phyloP scores from a whole-genome alignment of 208 protist species.

The Sergeia podlipaevii region DNA sequence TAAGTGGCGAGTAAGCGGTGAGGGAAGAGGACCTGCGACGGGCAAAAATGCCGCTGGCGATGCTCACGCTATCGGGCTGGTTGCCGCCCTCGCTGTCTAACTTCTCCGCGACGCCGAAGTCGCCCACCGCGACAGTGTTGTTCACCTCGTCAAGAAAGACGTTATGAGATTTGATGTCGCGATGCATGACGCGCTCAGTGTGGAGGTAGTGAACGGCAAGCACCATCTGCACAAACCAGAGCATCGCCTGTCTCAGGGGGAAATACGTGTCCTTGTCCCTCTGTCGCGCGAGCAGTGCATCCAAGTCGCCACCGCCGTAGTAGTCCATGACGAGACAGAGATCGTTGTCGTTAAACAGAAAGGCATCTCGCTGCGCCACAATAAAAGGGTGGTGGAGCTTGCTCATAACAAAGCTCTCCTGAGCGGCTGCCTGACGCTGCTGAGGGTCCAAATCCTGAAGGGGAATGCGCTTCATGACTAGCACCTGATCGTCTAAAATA shows the following conservation, averaged over 20 bases:
- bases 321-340: slow-evolving; percentile 91
- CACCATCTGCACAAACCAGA: slow-evolving; percentile 81
- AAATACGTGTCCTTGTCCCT: slow-evolving; percentile 70
- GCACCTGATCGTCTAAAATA: slow-evolving; percentile 42
- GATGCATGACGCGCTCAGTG: slow-evolving; percentile 66
- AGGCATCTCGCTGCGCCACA: slow-evolving; percentile 69
- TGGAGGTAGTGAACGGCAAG: slow-evolving; percentile 86
- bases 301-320: slow-evolving; percentile 88
- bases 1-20: too few species aligned
- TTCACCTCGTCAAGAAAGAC: slow-evolving; percentile 69
- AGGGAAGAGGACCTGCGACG: too few species aligned
- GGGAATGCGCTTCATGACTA: slow-evolving; percentile 85
- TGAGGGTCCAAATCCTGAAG: slow-evolving; percentile 47
- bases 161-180: slow-evolving; percentile 91
- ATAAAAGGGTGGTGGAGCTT: slow-evolving; percentile 80
- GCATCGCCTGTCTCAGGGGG: slow-evolving; percentile 54
- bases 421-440: slow-evolving; percentile 57
- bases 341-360: slow-evolving; percentile 75
- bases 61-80: too few species aligned
- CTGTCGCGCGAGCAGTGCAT: slow-evolving; percentile 46
- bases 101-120: slow-evolving; percentile 87
- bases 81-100: too few species aligned
- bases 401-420: slow-evolving; percentile 80
- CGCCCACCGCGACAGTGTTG: slow-evolving; percentile 67
- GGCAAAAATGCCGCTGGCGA: too few species aligned